Evolutionary conservation across 2,329 filamentous ascomycete species (phyloP), one percentile per base, ranked within the genome.

Genomic region (Nigrospora oryzae): DNA sequence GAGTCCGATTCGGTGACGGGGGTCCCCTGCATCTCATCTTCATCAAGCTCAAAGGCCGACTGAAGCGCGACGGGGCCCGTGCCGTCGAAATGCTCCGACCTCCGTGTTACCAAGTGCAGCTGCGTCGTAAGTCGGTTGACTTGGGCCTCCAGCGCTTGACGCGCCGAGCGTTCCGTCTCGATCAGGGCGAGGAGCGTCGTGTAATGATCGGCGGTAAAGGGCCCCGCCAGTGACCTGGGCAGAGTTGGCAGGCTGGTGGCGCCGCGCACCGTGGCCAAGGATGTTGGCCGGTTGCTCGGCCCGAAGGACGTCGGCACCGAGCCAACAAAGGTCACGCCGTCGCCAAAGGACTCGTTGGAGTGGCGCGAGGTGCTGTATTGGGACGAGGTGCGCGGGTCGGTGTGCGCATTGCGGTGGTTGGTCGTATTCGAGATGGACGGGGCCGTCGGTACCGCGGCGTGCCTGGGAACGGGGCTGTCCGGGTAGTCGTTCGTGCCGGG

Each of bases 91-190:
- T 62, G 65, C 55, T 52, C 63, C 55, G 49, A 59, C 61, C 63
- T 63, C 6, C 59, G 63, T 2, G 69, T 69, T 39, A 77, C 52
- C 11, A 70, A 58, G 50, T 73, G 70, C 39, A 81, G 51, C 37
- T 71, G 69, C 32, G 73, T 70, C 17, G 66, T 68, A 6, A 84
- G 64, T 36, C 67, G 71, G 45, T 67, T 72, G 31, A 83, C 75
- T 46, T 81, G 70, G 2, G 65, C 62, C 56, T 83, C 80, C 5
- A 84, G 68, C 4, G 69, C 65, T 45, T 72, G 66, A 5, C 80
- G 70, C 5, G 75, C 74, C 1, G 69, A 68, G 23, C 78, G 75
- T 56, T 84, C 80, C 2, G 69, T 67, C 46, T 79, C 72, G 23
- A 83, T 65, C 45, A 82, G 66, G 14, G 69, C 65, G 28, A 73